Percentiles rank a stretch among this genome's conserved stretches.
phyloP scores from a whole-genome alignment of 768 basidiomycete species.

The Lactifluus echinatus region DNA sequence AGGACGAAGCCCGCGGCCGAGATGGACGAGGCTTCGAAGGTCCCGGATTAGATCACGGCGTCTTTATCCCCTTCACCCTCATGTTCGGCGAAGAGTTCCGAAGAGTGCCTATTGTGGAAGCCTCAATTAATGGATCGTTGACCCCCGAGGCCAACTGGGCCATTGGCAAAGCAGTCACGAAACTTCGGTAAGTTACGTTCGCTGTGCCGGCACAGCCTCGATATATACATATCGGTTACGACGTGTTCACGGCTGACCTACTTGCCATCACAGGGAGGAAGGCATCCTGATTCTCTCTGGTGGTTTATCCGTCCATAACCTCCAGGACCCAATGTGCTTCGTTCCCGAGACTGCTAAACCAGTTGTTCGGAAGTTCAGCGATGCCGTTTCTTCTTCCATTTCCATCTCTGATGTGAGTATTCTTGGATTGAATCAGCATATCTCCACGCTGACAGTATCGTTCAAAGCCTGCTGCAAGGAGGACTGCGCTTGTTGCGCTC shows the following conservation, averaged over 20 bases:
- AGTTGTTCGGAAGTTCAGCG: slow-evolving; percentile 47
- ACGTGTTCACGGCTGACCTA: background rate
- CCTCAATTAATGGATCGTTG: slow-evolving; percentile 53
- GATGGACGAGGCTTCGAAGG: slow-evolving; percentile 60
- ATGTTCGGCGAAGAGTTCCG: slow-evolving; percentile 67
- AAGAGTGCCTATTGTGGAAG: slow-evolving; percentile 62
- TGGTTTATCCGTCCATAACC: slow-evolving; percentile 60
- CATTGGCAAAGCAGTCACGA: slow-evolving; percentile 50
- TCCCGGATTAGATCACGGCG: slow-evolving; percentile 69
- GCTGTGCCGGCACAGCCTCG: background rate
- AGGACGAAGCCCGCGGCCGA: slow-evolving; percentile 46
- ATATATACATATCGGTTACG: background rate
- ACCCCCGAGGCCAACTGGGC: slow-evolving; percentile 56
- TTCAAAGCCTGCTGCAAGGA: slow-evolving; percentile 41
- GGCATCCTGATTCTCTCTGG: slow-evolving; percentile 63
- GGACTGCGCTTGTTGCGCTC: slow-evolving; percentile 46
- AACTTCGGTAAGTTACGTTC: slow-evolving; percentile 39
- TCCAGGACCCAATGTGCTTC: slow-evolving; percentile 46
- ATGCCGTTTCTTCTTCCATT: slow-evolving; percentile 51
- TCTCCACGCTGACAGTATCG: background rate
- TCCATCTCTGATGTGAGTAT: slow-evolving; percentile 39
- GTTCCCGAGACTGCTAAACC: slow-evolving; percentile 39
- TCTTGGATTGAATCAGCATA: background rate
- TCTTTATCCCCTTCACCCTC: slow-evolving; percentile 68
- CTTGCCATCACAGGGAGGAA: slow-evolving; percentile 38